Percentiles rank a stretch among this genome's conserved stretches.
Evolutionary conservation across 768 basidiomycete genomes (phyloP).

Genomic region (Omphalotus guepiniiformis): DNA sequence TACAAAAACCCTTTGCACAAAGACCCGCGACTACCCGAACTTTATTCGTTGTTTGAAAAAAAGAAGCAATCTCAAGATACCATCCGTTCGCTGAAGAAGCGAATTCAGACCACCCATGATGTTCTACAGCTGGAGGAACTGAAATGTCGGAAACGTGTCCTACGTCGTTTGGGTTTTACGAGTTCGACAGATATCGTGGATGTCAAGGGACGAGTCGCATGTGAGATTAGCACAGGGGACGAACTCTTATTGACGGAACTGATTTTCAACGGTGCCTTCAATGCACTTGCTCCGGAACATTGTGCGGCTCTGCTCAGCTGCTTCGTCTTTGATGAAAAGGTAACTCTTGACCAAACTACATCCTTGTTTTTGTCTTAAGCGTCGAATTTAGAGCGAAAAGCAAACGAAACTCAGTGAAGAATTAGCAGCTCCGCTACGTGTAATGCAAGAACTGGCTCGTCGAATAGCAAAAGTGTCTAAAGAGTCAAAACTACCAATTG

Average conservation of each 20-base stretch:
- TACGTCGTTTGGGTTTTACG: slow-evolving; percentile 90
- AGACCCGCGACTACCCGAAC: slow-evolving; percentile 70
- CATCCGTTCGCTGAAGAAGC: slow-evolving; percentile 77
- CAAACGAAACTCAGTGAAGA: slow-evolving; percentile 87
- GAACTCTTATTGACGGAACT: slow-evolving; percentile 95
- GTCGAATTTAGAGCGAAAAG: slow-evolving; percentile 68
- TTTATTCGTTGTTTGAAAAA: slow-evolving; percentile 75
- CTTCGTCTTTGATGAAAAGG: slow-evolving; percentile 98
- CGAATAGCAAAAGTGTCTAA: slow-evolving; percentile 96
- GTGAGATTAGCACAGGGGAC: slow-evolving; percentile 97
- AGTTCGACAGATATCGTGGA: slow-evolving; percentile 89
- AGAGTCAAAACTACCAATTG: slow-evolving; percentile 84
- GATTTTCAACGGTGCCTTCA: slow-evolving; percentile 97
- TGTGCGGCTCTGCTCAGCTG: slow-evolving; percentile 93
- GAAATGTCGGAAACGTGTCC: slow-evolving; percentile 89
- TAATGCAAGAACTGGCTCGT: slow-evolving; percentile 93
- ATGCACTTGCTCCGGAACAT: slow-evolving; percentile 83
- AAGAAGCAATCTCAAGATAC: slow-evolving; percentile 70
- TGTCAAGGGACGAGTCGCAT: slow-evolving; percentile 96
- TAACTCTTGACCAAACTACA: slow-evolving; percentile 19
- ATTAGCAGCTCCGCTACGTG: slow-evolving; percentile 83
- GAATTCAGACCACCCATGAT: slow-evolving; percentile 86
- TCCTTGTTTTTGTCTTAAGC: slow-evolving; percentile 9
- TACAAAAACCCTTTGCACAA: slow-evolving; percentile 73
- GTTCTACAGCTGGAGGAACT: slow-evolving; percentile 95